Percentiles rank a stretch among this genome's conserved stretches.
These are phyloP conservation scores for Blastosporella zonata DNA, from an alignment of 1,284 basidiomycete species.

Conservation along the genomic window DNA sequence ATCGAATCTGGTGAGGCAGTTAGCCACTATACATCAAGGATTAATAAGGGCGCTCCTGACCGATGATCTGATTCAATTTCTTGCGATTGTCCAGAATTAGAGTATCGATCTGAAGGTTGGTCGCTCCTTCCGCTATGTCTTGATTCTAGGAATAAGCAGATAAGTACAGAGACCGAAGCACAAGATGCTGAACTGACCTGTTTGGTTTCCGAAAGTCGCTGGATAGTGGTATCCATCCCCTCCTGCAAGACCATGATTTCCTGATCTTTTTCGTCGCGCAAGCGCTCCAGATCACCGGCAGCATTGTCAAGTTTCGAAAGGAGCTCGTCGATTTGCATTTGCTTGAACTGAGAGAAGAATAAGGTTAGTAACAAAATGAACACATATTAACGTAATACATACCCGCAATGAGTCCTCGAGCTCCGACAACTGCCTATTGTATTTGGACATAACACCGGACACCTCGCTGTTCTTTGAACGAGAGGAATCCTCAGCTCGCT, in stretches of 20 bases:
- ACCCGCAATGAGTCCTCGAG: conserved; percentile 92
- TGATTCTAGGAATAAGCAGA: conserved; percentile 53
- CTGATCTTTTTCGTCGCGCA: conserved; percentile 95
- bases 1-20: conserved; percentile 75
- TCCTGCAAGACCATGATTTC: conserved; percentile 96
- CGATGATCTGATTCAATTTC: conserved; percentile 98
- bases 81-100: conserved; percentile 97
- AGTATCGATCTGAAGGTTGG: conserved; percentile 95
- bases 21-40: not conserved
- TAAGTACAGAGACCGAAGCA: not conserved
- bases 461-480: conserved; percentile 94
- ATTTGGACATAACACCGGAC: conserved; percentile 84
- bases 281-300: conserved; percentile 71
- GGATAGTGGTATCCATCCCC: conserved; percentile 92
- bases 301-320: conserved; percentile 77
- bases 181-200: conserved; percentile 48
- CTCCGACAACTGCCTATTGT: conserved; percentile 95
- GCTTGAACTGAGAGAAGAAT: conserved; percentile 65
- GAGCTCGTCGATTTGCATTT: conserved; percentile 92
- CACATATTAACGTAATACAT: conserved; percentile 28
- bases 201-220: conserved; percentile 85
- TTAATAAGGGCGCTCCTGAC: conserved; percentile 32
- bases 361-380: conserved; percentile 8
- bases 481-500: conserved; percentile 92
- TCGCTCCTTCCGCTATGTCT: conserved; percentile 83